A percentile compares a stretch with the other conserved stretches of the same genome.
These are phyloP conservation scores for Panaeolus cyanescens DNA, from an alignment of 768 basidiomycete genomes.

Conservation along the genomic window DNA sequence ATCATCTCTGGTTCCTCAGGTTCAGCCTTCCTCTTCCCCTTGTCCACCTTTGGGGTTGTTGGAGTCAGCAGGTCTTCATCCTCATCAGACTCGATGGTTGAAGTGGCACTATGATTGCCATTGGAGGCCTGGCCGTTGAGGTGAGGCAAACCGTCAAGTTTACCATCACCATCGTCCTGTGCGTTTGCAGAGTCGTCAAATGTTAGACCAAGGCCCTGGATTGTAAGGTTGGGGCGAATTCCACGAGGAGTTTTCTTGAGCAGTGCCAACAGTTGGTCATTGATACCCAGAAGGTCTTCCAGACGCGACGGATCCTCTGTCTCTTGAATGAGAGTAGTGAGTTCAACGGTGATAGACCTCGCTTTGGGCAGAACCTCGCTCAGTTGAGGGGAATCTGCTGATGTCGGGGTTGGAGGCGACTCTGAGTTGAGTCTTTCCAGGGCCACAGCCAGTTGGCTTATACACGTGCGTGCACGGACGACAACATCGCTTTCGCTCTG, in stretches of 20 bases:
- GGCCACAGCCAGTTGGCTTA: conserved; percentile 38
- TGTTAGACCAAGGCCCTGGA: conserved; percentile 48
- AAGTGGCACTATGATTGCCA: conserved; percentile 1
- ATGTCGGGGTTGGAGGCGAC: conserved; percentile 19
- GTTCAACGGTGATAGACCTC: conserved; percentile 50
- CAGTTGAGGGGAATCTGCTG: conserved; percentile 10
- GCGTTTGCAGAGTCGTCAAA: conserved; percentile 25
- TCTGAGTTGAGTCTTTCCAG: conserved; percentile 15
- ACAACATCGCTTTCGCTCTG: conserved; percentile 50
- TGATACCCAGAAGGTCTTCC: conserved; percentile 68
- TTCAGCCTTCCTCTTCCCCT: conserved; percentile 76
- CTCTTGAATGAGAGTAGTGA: conserved; percentile 54
- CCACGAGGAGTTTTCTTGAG: conserved; percentile 50
- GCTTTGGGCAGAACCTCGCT: conserved; percentile 48
- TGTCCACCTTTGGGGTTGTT: conserved; percentile 69
- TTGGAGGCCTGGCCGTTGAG: conserved; percentile 23
- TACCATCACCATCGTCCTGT: conserved; percentile 20
- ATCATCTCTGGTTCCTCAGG: conserved; percentile 71
- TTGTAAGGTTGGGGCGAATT: conserved; percentile 36
- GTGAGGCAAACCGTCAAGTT: conserved; percentile 23
- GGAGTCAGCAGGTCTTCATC: conserved; percentile 38
- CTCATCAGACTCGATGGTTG: conserved; percentile 17
- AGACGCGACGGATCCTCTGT: conserved; percentile 61
- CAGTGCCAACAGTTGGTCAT: conserved; percentile 66
- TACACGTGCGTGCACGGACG: conserved; percentile 45